Evolutionary conservation across 1,139 yeast species (phyloP), one percentile per base, ranked within the genome.

Genomic region (Suhomyces atakaporum): DNA sequence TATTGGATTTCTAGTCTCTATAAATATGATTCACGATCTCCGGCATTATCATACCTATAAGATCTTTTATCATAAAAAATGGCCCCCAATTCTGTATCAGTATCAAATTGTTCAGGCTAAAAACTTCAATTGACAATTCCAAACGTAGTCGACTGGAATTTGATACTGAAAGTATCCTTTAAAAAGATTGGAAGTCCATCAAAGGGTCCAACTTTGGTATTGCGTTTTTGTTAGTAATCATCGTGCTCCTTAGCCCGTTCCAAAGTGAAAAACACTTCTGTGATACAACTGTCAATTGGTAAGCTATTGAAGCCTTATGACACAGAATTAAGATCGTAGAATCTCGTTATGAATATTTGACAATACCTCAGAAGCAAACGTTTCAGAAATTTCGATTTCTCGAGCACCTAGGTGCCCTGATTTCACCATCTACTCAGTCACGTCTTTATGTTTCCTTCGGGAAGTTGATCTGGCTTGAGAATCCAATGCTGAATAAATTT

Each of bases 61-160:
- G 69, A 18, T 59, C 63, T 63, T 32, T 63, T 59, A 13, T 60
- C 58, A 28, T 63, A 63, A 26, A 62, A 53, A 1, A 65, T 64
- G 0, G 69, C 69, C 2, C 70, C 71, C 29, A 53, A 35, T 2
- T 54, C 46, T 6, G 20, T 8, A 18, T 18, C 20, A 6, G 20
- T 18, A 6, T 18, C 20, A 8, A 18, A 18, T 18, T 36, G 58
- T 26, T 60, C 65, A 3, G 52, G 52, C 26, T 53, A 54, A 39
- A 49, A 57, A 42, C 55, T 50, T 38, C 46, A 51, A 31, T 51
- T 51, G 22, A 75, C 70, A 50, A 71, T 70, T 5, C 82, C 82
- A 27, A 75, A 55, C 7, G 75, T 63, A 3, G 79, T 65, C 32
- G 76, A 80, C 40, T 69, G 73, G 27, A 82, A 83, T 33, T 60